phyloP scores from a whole-genome alignment of 2,329 filamentous ascomycete species.

The Aureobasidium sp. region DNA sequence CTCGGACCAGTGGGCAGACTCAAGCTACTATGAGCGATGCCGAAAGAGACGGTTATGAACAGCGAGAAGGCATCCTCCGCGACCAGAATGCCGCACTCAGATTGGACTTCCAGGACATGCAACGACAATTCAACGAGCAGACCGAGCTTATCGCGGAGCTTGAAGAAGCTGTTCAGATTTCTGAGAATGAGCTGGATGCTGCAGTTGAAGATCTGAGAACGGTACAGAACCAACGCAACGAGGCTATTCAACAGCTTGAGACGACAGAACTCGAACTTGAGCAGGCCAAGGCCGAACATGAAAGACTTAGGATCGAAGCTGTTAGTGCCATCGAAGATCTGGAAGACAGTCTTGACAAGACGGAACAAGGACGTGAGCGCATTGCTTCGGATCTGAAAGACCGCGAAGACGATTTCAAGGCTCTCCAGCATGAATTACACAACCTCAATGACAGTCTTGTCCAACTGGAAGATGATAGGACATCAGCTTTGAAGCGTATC shows the following conservation, averaged over 20 bases:
- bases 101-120: slow-evolving; percentile 81
- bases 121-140: slow-evolving; percentile 72
- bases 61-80: slow-evolving; percentile 71
- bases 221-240: slow-evolving; percentile 77
- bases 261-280: slow-evolving; percentile 52
- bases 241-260: slow-evolving; percentile 68
- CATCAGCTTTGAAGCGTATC: slow-evolving; percentile 69
- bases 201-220: slow-evolving; percentile 72
- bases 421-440: slow-evolving; percentile 90
- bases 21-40: slow-evolving; percentile 63
- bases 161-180: slow-evolving; percentile 57
- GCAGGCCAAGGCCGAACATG: slow-evolving; percentile 47
- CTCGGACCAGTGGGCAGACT: slow-evolving; percentile 63
- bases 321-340: slow-evolving; percentile 51
- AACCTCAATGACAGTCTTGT: slow-evolving; percentile 81
- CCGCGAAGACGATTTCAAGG: slow-evolving; percentile 77
- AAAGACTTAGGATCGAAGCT: slow-evolving; percentile 50
- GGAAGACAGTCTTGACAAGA: slow-evolving; percentile 47
- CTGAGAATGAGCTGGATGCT: slow-evolving; percentile 76
- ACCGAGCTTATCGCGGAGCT: slow-evolving; percentile 72
- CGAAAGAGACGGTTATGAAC: slow-evolving; percentile 81
- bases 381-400: slow-evolving; percentile 66
- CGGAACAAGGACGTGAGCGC: slow-evolving; percentile 62
- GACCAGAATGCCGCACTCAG: slow-evolving; percentile 83
- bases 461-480: slow-evolving; percentile 81